Conservation (phyloP, 495 filamentous ascomycete species). For the Thermothielavioides terrestris region DNA sequence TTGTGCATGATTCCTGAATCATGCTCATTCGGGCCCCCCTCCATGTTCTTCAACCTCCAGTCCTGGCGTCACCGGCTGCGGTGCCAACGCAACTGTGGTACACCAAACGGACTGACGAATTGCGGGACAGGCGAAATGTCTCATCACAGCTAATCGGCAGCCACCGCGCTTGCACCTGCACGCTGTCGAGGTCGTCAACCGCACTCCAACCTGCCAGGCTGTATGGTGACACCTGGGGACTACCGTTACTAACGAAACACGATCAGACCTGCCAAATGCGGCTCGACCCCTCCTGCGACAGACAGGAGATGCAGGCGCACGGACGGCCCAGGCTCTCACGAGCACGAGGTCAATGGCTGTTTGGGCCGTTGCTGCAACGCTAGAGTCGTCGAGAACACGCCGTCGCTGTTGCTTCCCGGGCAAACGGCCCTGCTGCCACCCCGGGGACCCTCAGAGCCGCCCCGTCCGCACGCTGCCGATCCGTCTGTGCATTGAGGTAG, state of each 20-base stretch:
- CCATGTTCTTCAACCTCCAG: no score
- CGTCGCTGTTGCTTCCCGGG: conserved; percentile 2
- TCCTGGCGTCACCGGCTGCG: no score
- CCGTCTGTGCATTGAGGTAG: no score
- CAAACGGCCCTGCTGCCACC: conserved; percentile 3
- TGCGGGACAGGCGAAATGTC: neutral
- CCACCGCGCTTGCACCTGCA: neutral
- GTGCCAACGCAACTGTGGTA: no score
- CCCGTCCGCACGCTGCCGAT: neutral
- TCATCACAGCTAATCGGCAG: neutral
- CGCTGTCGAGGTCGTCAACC: neutral
- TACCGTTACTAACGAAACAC: conserved; percentile 4
- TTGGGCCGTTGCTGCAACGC: neutral
- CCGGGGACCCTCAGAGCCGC: neutral
- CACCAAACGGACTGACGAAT: neutral
- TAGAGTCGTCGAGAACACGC: neutral
- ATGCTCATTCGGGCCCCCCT: no score
- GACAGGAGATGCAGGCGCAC: neutral
- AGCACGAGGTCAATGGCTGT: neutral
- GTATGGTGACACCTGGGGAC: neutral
- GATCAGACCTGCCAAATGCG: neutral
- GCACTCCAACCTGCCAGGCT: neutral
- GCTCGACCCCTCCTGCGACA: conserved; percentile 1
- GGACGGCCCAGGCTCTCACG: neutral
- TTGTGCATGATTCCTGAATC: neutral